Base-by-base conservation (phyloP, 2,329 filamentous ascomycete genomes). In the Acrocalymma vagum region DNA sequence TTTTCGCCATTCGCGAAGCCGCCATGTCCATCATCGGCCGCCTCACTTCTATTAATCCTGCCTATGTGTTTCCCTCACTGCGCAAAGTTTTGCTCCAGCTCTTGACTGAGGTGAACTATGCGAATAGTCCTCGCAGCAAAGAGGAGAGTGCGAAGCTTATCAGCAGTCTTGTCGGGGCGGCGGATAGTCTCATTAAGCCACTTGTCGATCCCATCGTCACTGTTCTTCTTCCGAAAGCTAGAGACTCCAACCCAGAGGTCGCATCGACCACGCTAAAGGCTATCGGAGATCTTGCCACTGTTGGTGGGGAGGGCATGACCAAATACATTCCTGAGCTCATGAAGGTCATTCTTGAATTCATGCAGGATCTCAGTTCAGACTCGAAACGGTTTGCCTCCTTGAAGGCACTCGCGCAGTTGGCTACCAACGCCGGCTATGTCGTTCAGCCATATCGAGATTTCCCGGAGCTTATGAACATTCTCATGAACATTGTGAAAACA, bases 141-240 rank as follows among this genome's bases (percentile, higher is more conserved):
- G 93, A 97, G 71, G 94, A 99, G 69, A 96, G 92, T 58, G 92
- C 94, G 8, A 92, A 91, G 63, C 78, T 99, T 3, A 86, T 99
- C 49, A 95, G 92, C 56, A 82, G 97, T 41, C 83, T 99, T 25
- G 93, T 97, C 6, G 87, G 91, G 50, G 95, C 96, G 62, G 93
- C 94, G 0, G 93, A 95, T 45, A 87, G 87, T 38, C 80, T 99
- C 9, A 95, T 99, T 65, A 93, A 93, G 67, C 93, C 94, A 3
- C 97, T 97, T 60, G 94, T 99, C 29, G 91, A 96, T 61, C 91
- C 94, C 2, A 97, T 99, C 82, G 89, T 97, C 38, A 87, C 87
- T 9, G 91, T 96, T 2, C 80, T 99, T n/a, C 76, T 99, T 3
- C 94, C 94, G 1, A 97, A 96, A 67, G 90, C 93, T 5, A 86